Base-by-base conservation (phyloP, 495 filamentous ascomycete species). In the Podospora conica region DNA sequence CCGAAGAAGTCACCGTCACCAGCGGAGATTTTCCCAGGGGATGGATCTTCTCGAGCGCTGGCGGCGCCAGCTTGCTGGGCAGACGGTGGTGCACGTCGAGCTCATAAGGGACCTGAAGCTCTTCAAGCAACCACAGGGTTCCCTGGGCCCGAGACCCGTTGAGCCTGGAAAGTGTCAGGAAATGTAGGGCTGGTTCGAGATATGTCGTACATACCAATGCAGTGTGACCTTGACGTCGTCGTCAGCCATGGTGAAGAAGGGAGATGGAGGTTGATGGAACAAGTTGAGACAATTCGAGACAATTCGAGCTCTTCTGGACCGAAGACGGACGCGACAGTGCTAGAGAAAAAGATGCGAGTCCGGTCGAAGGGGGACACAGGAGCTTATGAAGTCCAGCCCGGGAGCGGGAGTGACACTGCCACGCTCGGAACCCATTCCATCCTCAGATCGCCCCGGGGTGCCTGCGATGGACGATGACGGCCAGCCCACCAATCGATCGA, bases 61-160 rank as follows among this genome's bases (percentile, higher is more conserved):
- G 69, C 0, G 91, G 91, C 0, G 92, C 92, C 12, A 89, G 74
- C 77, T 79, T 77, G 33, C 70, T 71, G 23, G 79, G 67, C 53
- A 77, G 75, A 22, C 92, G 88, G 67, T 89, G 87, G 83, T 86
- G 92, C 55, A 84, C 85, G 70, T 91, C 86, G 31, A 96, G 77
- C 60, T 91, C 84, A 78, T 93, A 96, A 40, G 87, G 81, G 27
- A 96, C 60, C n/a, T 86, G 79, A 57, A 93, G 85, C 71, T 93
- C 91, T 75, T 94, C 90, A 53, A 96, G 85, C 55, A 96, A 86
- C 89, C 90, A 96, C 40, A 94, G 81, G 65, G 93, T 91, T 40
- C 91, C 87, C 69, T 96, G 92, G 64, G 90, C 85, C 60, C 92
- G 91, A 27, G 90, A 92, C 65, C 86, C 76, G 62, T 91, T 81